phyloP scores from a whole-genome alignment of 2,329 filamentous ascomycete genomes.

The Monosporascus sp. region DNA sequence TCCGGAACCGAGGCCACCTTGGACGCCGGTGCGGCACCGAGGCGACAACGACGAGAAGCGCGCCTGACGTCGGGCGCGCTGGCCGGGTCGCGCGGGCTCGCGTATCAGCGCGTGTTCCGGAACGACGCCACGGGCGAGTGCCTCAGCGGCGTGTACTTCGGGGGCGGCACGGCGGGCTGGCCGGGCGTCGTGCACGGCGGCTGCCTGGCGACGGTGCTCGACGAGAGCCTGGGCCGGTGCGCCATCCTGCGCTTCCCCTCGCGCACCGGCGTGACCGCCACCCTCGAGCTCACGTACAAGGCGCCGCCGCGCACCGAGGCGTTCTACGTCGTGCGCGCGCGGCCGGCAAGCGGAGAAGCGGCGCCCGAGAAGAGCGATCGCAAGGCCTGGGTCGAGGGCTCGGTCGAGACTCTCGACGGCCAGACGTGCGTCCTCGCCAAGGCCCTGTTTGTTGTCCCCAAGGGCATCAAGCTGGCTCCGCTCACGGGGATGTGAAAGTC shows the following conservation, averaged over 20 bases:
- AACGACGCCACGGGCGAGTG: conserved; percentile 52
- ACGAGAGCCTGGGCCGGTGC: conserved; percentile 64
- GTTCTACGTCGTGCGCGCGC: conserved; percentile 58
- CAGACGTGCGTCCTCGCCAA: conserved; percentile 52
- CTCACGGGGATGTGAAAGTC: conserved; percentile 30
- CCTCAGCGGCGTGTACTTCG: conserved; percentile 62
- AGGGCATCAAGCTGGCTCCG: conserved; percentile 34
- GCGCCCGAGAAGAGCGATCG: conserved; percentile 30
- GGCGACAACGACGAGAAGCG: background rate
- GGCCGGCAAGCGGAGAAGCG: conserved; percentile 24
- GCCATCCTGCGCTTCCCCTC: conserved; percentile 43
- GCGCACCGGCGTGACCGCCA: conserved; percentile 50
- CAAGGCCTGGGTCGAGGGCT: conserved; percentile 49
- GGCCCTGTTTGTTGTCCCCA: conserved; percentile 54
- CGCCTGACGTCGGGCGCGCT: conserved; percentile 37
- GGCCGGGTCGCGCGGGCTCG: conserved; percentile 35
- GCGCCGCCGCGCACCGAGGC: conserved; percentile 52
- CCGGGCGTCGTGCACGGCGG: conserved; percentile 69
- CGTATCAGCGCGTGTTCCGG: conserved; percentile 59
- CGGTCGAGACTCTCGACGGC: conserved; percentile 50
- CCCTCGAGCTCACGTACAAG: conserved; percentile 56
- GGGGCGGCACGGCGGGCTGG: conserved; percentile 61
- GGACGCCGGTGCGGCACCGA: background rate
- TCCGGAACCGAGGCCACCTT: conserved; percentile 1
- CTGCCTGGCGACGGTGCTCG: conserved; percentile 59